Conservation (phyloP, 2,329 filamentous ascomycete genomes). For the Cladosporium sp. region DNA sequence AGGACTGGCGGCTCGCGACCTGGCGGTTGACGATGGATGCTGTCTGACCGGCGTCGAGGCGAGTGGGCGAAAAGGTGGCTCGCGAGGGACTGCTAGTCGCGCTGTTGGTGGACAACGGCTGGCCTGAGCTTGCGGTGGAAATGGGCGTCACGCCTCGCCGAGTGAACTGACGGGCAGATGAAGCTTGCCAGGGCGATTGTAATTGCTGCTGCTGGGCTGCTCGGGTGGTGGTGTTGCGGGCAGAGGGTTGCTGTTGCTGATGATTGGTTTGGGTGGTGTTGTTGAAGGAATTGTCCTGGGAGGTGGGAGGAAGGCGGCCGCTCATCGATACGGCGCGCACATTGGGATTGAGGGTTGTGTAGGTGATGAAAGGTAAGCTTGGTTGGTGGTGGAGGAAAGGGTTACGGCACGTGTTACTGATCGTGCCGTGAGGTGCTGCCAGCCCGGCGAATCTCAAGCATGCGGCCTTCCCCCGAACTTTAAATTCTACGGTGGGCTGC, state of each 20-base stretch:
- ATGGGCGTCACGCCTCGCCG: constrained; percentile 61
- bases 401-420: constrained; percentile 11
- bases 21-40: constrained; percentile 52
- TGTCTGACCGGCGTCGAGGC: constrained; percentile 55
- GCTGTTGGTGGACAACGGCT: constrained; percentile 43
- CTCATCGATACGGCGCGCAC: constrained; percentile 50
- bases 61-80: constrained; percentile 53
- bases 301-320: constrained; percentile 52
- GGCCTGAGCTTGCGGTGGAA: constrained; percentile 46
- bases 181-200: constrained; percentile 59
- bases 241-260: constrained; percentile 27
- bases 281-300: constrained; percentile 27
- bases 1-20: constrained; percentile 54
- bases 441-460: constrained; percentile 3
- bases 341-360: constrained; percentile 26
- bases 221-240: constrained; percentile 38
- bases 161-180: constrained; percentile 55
- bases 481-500: constrained; percentile 1
- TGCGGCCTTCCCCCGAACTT: constrained; percentile 14
- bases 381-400: constrained; percentile 4
- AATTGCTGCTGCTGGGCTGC: constrained; percentile 41
- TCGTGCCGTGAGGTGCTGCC: constrained; percentile 6
- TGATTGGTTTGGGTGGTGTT: constrained; percentile 21
- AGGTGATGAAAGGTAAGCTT: constrained; percentile 3
- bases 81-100: constrained; percentile 53